Evolutionary conservation across 805 yeast genomes (phyloP), one percentile per base, ranked within the genome.

Genomic region (Starmerella scarabaei): DNA sequence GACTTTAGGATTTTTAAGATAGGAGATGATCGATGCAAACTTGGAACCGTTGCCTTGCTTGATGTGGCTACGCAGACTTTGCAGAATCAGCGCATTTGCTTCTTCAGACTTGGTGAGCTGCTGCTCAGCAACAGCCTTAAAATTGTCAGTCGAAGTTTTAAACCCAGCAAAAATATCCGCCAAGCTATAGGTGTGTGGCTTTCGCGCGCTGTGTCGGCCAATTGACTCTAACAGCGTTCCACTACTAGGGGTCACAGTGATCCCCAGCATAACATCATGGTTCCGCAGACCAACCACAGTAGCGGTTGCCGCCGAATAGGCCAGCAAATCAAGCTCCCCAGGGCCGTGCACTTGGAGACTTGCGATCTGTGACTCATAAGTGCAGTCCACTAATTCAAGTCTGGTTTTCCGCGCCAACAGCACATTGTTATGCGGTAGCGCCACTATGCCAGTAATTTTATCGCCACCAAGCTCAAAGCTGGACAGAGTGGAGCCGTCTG

Each of bases 21-120:
- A 51, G 2, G 47, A 29, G 1, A 49, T 39, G n/a, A 53, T 12
- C 8, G 35, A 40, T 1, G 47, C 41, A 30, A 53, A 45, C 9
- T 28, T 35, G 2, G 40, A 21, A 9, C 45, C 52, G 49, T 57
- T 49, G 42, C 43, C 51, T 54, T 34, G 4, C 30, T 37, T 19
- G 1, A 77, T 73, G 21, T 74, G 71, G 2, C 44, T 51, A 21
- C 60, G 68, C 52, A 68, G 73, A 3, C 58, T 57, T 18, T 61
- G 49, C 16, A 71, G 59, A n/a, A 72, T 39, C 0, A 54, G 53
- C 24, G 62, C 47, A 41, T 72, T 61, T 33, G 51, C 54, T 33
- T 11, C 44, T 44, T 24, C 58, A 12, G 60, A 51, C n/a, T 58
- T 52, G 0, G 68, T 56, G n/a, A 73, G 61, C 14, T 76, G 72